phyloP scores from a whole-genome alignment of 306 rosid species.

The Abrus precatorius region DNA sequence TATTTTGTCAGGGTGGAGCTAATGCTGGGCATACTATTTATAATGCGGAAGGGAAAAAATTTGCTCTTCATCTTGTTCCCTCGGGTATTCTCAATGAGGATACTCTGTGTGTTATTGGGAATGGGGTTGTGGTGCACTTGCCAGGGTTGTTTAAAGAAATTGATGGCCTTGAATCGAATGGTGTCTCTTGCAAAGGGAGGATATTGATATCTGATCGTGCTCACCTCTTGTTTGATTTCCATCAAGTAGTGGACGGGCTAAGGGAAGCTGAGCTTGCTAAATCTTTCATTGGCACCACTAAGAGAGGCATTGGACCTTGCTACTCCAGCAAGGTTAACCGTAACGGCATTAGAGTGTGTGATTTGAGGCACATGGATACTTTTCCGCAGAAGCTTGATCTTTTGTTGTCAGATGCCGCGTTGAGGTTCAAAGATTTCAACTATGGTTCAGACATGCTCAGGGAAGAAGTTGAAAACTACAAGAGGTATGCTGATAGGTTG shows the following conservation, averaged over 20 bases:
- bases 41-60: conserved; percentile 94
- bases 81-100: conserved; percentile 94
- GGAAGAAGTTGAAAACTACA: conserved; percentile 88
- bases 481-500: conserved; percentile 92
- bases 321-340: conserved; percentile 90
- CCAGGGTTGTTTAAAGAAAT: conserved; percentile 90
- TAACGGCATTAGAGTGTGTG: conserved; percentile 91
- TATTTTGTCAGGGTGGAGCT: conserved; percentile 80
- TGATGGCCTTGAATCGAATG: conserved; percentile 80
- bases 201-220: conserved; percentile 95
- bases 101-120: conserved; percentile 90
- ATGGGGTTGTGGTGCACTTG: conserved; percentile 95
- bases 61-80: conserved; percentile 96
- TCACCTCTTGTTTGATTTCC: conserved; percentile 92
- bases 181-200: conserved; percentile 91
- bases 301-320: conserved; percentile 98
- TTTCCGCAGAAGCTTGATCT: conserved; percentile 87
- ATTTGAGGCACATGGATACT: conserved; percentile 90
- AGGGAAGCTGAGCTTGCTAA: conserved; percentile 91
- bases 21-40: conserved; percentile 98
- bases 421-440: conserved; percentile 79
- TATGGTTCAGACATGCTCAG: conserved; percentile 77
- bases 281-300: conserved; percentile 96
- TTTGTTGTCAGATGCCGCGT: conserved; percentile 77
- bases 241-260: conserved; percentile 90